These are phyloP conservation scores for Phytophthora pinifolia DNA, from an alignment of 352 stramenopile genomes.

Conservation along the genomic window DNA sequence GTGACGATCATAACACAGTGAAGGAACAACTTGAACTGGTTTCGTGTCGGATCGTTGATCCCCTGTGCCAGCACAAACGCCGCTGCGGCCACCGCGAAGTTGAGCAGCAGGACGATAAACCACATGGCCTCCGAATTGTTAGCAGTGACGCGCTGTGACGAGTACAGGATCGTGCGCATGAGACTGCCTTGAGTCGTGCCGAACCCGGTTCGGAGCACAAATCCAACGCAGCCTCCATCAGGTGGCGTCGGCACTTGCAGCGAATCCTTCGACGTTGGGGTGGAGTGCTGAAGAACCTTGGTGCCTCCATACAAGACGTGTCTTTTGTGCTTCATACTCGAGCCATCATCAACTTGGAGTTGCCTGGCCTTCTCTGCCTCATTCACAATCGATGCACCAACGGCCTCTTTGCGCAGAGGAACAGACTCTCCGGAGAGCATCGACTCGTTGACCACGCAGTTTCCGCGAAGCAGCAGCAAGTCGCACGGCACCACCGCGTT, in stretches of 20 bases:
- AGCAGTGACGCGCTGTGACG: slow-evolving; percentile 95
- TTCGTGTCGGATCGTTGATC: slow-evolving; percentile 89
- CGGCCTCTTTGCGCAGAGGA: slow-evolving; percentile 96
- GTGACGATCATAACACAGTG: slow-evolving; percentile 99
- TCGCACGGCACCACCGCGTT: slow-evolving; percentile 93
- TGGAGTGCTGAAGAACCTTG: slow-evolving; percentile 81
- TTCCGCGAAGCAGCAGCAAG: slow-evolving; percentile 94
- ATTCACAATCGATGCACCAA: slow-evolving; percentile 66
- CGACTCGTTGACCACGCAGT: slow-evolving; percentile 98
- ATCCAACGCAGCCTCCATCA: slow-evolving; percentile 91
- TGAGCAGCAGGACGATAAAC: slow-evolving; percentile 96
- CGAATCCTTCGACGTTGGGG: slow-evolving; percentile 35
- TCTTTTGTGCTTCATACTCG: slow-evolving; percentile 85
- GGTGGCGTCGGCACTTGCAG: slow-evolving; percentile 64
- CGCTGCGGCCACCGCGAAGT: slow-evolving; percentile 95
- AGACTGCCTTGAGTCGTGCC: slow-evolving; percentile 97
- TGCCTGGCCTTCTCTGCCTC: slow-evolving; percentile 71
- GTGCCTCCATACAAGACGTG: slow-evolving; percentile 94
- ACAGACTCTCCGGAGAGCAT: slow-evolving; percentile 99
- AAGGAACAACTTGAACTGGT: slow-evolving; percentile 95
- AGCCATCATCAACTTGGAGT: slow-evolving; percentile 67
- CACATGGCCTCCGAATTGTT: slow-evolving; percentile 96
- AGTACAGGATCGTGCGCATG: slow-evolving; percentile 98
- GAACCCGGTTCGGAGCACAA: slow-evolving; percentile 98
- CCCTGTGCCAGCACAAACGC: slow-evolving; percentile 92